Conservation (phyloP, 139 green algal species). For the Pedinophyceae sp. region DNA sequence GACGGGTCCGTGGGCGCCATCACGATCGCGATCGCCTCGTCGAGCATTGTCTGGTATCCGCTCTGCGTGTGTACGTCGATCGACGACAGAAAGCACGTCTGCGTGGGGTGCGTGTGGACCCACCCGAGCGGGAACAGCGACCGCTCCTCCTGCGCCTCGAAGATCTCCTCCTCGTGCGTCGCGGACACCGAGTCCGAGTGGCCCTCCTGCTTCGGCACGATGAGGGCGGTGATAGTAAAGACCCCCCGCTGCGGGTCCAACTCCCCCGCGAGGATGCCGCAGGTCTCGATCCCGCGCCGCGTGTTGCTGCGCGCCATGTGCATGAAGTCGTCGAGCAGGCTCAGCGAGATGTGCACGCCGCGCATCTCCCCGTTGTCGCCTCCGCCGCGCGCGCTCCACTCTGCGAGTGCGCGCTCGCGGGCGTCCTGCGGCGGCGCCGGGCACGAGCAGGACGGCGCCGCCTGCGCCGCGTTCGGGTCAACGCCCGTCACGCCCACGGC, state of each 20-base stretch:
- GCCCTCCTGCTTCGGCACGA: slow-evolving; percentile 78
- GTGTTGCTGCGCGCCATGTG: slow-evolving; percentile 47
- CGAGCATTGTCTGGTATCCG: slow-evolving; percentile 67
- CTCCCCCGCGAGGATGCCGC: slow-evolving; percentile 64
- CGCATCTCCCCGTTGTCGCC: slow-evolving; percentile 28
- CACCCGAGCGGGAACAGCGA: slow-evolving; percentile 79
- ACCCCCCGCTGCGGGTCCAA: slow-evolving; percentile 39
- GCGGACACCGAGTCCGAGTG: slow-evolving; percentile 17
- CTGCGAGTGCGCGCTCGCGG: too few relatives aligned
- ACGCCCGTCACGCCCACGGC: too few relatives aligned
- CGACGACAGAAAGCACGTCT: slow-evolving; percentile 89
- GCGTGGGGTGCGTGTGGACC: slow-evolving; percentile 94
- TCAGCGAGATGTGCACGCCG: slow-evolving; percentile 64
- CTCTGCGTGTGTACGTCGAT: slow-evolving; percentile 82
- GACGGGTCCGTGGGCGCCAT: slow-evolving; percentile 63
- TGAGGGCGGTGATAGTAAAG: slow-evolving; percentile 76
- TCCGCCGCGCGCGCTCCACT: too few relatives aligned
- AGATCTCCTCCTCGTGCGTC: slow-evolving; percentile 87
- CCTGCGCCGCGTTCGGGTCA: not conserved
- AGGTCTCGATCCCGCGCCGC: slow-evolving; percentile 58
- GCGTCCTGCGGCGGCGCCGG: not conserved
- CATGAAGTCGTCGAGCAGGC: slow-evolving; percentile 81
- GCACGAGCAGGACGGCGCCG: too few relatives aligned
- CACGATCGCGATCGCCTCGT: slow-evolving; percentile 88
- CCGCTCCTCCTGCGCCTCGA: slow-evolving; percentile 37